A percentile compares a stretch with the other conserved stretches of the same genome.
These are phyloP conservation scores for Fusarium nematophilum DNA, from an alignment of 2,329 filamentous ascomycete species.

Conservation along the genomic window DNA sequence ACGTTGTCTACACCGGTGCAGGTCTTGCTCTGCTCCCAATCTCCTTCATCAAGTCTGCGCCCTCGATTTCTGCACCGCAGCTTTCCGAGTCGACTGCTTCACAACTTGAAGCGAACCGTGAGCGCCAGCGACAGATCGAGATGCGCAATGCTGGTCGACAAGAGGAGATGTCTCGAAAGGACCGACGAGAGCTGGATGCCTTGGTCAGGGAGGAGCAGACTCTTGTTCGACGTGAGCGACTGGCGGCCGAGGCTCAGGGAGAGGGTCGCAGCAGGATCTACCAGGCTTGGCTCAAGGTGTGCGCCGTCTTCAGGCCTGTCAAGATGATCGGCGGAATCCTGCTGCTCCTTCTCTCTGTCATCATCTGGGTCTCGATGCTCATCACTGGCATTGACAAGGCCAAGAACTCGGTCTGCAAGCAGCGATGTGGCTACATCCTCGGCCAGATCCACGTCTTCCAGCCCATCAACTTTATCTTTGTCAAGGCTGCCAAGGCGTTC, in stretches of 20 bases:
- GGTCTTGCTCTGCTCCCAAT: conserved; percentile 91
- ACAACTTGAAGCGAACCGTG: conserved; percentile 86
- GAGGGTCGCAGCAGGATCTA: conserved; percentile 81
- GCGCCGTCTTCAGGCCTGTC: conserved; percentile 85
- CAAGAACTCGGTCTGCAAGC: conserved; percentile 92
- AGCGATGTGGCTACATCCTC: conserved; percentile 91
- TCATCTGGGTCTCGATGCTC: conserved; percentile 92
- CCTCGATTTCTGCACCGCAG: conserved; percentile 84
- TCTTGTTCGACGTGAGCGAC: conserved; percentile 85
- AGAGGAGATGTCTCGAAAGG: conserved; percentile 82
- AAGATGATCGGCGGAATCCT: conserved; percentile 88
- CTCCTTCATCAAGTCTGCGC: conserved; percentile 90
- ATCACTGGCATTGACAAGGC: conserved; percentile 97
- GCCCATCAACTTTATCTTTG: conserved; percentile 86
- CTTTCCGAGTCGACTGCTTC: conserved; percentile 81
- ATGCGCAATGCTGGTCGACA: conserved; percentile 82
- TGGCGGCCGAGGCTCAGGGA: conserved; percentile 84
- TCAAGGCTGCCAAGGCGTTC: conserved; percentile 84
- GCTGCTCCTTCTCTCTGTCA: conserved; percentile 76
- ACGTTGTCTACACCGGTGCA: conserved; percentile 87
- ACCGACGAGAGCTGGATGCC: conserved; percentile 87
- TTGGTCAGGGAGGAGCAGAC: conserved; percentile 92
- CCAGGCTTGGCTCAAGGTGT: conserved; percentile 80
- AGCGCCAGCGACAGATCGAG: conserved; percentile 92
- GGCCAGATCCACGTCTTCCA: conserved; percentile 92